Evolutionary conservation across 495 filamentous ascomycete genomes (phyloP), one percentile per base, ranked within the genome.

Genomic region (Bathelium albidoporum): DNA sequence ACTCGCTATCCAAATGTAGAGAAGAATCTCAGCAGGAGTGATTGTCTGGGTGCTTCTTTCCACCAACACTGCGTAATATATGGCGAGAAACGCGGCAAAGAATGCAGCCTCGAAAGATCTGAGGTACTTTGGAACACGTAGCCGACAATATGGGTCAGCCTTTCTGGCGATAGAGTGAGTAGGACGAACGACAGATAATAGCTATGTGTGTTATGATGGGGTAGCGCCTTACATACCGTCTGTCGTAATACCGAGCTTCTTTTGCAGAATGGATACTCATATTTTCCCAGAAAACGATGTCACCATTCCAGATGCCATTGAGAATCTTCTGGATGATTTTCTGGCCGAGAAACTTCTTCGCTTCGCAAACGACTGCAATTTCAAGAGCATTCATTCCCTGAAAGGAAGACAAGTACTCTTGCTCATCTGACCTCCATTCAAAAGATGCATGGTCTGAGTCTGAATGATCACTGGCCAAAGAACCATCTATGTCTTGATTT

Each of bases 271-370:
- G 77, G 20, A 90, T 84, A 31, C 85, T 87, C 32, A 97, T 75
- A 41, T 79, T 84, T 65, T 95, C 87, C 91, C 92, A 97, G 71
- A 96, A 96, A 20, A 91, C 85, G 64, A 97, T 95, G 62, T 91
- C 85, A 24, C 92, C 93, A 53, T 62, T 64, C 93, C 93, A 96
- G 61, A 96, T 91, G 49, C 89, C 88, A 62, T 90, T 86, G 49
- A 96, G 85, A 62, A 96, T 87, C 65, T 87, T 88, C 69, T 97
- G 93, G 32, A 97, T 87, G 9, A 91, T 81, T 59, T 80, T 79
- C 72, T 96, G 91, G 72, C 89, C 89, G 16, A 96, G 81, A 67
- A 96, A 97, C 32, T 87, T 87, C 74, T 96, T 97, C 28, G 91
- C 90, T 65, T 88, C 83, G n/a, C 87, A 88, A 32, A 96, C 85